Base-by-base conservation (phyloP, 345 rosid species). In the Arabis alpina region DNA sequence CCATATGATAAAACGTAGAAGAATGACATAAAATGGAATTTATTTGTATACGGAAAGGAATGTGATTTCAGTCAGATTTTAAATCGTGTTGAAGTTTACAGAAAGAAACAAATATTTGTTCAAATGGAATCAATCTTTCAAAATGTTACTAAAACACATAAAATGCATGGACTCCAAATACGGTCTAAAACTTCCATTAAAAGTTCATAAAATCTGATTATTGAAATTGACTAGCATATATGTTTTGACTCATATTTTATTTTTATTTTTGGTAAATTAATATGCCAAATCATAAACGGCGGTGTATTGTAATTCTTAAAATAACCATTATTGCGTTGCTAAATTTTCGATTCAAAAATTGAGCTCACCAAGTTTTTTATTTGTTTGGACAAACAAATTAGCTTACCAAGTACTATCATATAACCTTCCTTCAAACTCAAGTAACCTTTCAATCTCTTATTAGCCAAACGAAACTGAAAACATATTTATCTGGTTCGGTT, bases 31-130 rank as follows among this genome's bases (percentile, higher is more conserved):
- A 13, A 13, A 45, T 37, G 15, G 28, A 39, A 39, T 19, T 19
- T 11, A 57, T 2, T 32, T 65, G 16, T 6, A 23, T 40, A 12
- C 10, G 28, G 28, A 66, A 27, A 27, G 16, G 5, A 14, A 50
- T 66, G 14, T 40, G 4, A 66, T 39, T 39, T 39, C 59, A 24
- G 13, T 50, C 48, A 36, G 14, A 53, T 53, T 66, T 58, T 2
- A 5, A 23, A 61, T 44, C 28, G 15, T 44, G 66, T 28, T 44
- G 53, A 44, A 61, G 41, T 10, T 28, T 32, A 44, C 3, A 3
- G 1, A 3, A 10, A 27, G 10, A 59, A 23, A 2, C 4, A 61
- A 6, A 43, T 19, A 8, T 6, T 10, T 56, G 10, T 39, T 58
- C 63, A 58, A 23, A 58, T 6, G 3, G 45, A 58, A 25, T 10